These are phyloP conservation scores for Talaromyces sp. DNA, from an alignment of 2,329 filamentous ascomycete species.

Conservation along the genomic window DNA sequence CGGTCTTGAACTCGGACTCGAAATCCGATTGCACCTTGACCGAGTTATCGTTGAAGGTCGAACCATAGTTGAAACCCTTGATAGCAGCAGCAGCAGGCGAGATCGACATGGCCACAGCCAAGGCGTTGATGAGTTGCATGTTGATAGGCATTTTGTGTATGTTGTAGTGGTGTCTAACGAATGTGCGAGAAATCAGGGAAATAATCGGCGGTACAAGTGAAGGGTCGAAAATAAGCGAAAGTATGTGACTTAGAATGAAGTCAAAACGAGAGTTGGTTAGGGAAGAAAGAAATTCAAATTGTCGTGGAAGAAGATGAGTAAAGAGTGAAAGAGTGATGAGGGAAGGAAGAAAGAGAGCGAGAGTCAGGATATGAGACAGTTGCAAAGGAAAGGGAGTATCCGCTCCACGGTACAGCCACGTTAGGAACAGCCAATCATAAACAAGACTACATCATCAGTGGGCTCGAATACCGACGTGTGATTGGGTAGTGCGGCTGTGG, in stretches of 20 bases:
- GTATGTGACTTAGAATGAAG: constrained; percentile 5
- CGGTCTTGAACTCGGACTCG: constrained; percentile 45
- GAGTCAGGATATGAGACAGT: constrained; percentile 3
- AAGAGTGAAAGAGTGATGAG: not conserved
- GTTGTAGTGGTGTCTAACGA: constrained; percentile 8
- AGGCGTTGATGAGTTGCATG: constrained; percentile 33
- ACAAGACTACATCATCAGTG: not conserved
- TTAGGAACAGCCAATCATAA: not conserved
- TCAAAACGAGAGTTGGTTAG: constrained; percentile 1
- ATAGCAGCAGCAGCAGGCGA: constrained; percentile 35
- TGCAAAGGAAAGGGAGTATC: not conserved
- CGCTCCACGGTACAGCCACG: constrained; percentile 9
- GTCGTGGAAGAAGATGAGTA: not conserved
- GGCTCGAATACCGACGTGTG: not conserved
- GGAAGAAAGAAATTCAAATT: not conserved
- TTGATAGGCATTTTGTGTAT: constrained; percentile 22
- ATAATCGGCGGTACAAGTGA: constrained; percentile 13
- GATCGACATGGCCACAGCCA: constrained; percentile 35
- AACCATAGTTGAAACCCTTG: constrained; percentile 51
- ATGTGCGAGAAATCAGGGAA: constrained; percentile 15
- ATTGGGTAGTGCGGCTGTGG: not conserved
- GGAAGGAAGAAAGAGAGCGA: not conserved
- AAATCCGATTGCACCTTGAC: constrained; percentile 44
- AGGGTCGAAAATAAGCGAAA: constrained; percentile 15
- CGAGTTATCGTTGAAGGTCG: constrained; percentile 39